Evolutionary conservation across 1,284 basidiomycete species (phyloP).

Genomic region (Cryptococcus sp.): DNA sequence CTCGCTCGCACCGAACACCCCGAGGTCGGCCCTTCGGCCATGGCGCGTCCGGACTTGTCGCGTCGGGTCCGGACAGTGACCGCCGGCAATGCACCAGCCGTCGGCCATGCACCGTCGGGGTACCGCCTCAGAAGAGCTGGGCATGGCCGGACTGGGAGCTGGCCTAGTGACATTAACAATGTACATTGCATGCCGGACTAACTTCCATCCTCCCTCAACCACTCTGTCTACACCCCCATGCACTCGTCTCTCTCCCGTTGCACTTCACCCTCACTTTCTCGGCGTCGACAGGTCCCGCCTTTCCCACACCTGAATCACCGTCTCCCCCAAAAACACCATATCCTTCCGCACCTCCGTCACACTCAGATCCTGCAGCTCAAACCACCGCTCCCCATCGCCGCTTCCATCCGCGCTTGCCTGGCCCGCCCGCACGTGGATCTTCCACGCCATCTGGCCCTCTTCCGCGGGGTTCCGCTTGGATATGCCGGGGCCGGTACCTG

Average conservation of each 20-base stretch:
- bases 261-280: background rate
- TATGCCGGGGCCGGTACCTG: constrained; percentile 32
- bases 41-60: too few relatives aligned
- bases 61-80: too few relatives aligned
- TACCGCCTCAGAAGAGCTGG: too few relatives aligned
- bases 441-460: constrained; percentile 60
- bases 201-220: too few relatives aligned
- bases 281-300: constrained; percentile 41
- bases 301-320: constrained; percentile 74
- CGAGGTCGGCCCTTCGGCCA: too few relatives aligned
- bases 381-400: constrained; percentile 75
- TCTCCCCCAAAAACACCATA: constrained; percentile 97
- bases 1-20: too few relatives aligned
- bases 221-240: background rate
- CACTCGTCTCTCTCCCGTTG: background rate
- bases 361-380: constrained; percentile 93
- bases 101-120: too few relatives aligned
- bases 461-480: constrained; percentile 24
- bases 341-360: constrained; percentile 93
- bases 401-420: constrained; percentile 34
- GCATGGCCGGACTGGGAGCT: too few relatives aligned
- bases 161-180: too few relatives aligned
- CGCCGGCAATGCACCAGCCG: too few relatives aligned
- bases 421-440: constrained; percentile 73
- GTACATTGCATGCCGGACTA: too few relatives aligned